Base-by-base conservation (phyloP, 108 stramenopile genomes). In the Cyclotella baltica region DNA sequence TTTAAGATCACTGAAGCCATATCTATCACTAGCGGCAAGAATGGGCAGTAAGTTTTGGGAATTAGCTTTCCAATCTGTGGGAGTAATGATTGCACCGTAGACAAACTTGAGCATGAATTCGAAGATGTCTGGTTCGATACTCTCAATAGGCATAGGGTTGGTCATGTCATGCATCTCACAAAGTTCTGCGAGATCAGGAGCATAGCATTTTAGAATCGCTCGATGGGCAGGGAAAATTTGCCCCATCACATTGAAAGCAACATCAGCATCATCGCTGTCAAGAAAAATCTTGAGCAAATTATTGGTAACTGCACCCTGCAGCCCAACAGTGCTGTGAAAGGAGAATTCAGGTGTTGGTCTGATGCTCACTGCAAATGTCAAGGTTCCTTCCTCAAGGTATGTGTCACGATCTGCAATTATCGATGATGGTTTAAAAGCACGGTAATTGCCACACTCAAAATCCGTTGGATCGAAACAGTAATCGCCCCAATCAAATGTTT, bases 151-250 rank as follows among this genome's bases (percentile, higher is more conserved):
- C 51, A 70, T 53, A 19, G 50, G 52, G 30, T 19, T 36, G n/a
- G 18, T 27, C 6, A 13, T n/a, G n/a, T 52, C 52, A 36, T 10
- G 30, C 18, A 27, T 15, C n/a, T 70, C 69, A 22, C n/a, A 19
- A 28, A 70, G 53, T 15, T 22, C 69, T 19, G 69, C 69, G 3
- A 70, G 33, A 34, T 27, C 30, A 11, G 69, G 69, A 31, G n/a
- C 38, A 23, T 22, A 53, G n/a, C 43, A 23, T 28, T 30, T 9
- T 13, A 70, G 4, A 6, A 70, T 56, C 16, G 33, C 31, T n/a
- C 50, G 47, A 70, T 70, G 69, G 18, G 53, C 69, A 36, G 4
- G 30, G 55, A 70, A 70, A 3, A 33, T 30, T 4, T 30, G 8
- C 4, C 6, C 58, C 6, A 6, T 30, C 3, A 59, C 58, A 8